A percentile compares a stretch with the other conserved stretches of the same genome.
Evolutionary conservation across 2,329 filamentous ascomycete genomes (phyloP).

Genomic region (Hyphodiscus sp.): DNA sequence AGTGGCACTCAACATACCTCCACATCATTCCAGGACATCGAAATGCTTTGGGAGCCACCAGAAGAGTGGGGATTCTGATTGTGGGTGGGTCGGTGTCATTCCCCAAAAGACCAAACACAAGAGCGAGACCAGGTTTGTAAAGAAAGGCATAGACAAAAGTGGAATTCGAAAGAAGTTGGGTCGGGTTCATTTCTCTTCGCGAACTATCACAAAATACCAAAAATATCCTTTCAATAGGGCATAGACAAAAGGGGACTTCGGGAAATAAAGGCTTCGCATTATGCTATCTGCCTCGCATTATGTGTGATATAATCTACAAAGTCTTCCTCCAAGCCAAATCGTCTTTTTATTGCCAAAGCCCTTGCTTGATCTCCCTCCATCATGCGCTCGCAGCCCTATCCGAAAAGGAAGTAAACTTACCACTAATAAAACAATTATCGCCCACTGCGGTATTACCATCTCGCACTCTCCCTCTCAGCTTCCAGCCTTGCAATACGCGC

Average conservation of each 20-base stretch:
- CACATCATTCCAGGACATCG: too few species aligned
- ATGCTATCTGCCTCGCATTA: neutral
- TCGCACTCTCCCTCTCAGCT: conserved; percentile 48
- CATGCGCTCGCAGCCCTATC: neutral
- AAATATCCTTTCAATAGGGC: neutral
- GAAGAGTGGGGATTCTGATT: too few species aligned
- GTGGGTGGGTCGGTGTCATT: too few species aligned
- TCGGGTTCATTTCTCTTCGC: neutral
- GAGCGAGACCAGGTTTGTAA: too few species aligned
- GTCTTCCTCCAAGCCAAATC: neutral
- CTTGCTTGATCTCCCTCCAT: neutral
- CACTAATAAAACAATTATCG: too few species aligned
- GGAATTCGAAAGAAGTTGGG: too few species aligned
- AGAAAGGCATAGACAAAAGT: too few species aligned
- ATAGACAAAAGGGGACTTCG: neutral
- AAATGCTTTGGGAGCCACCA: too few species aligned
- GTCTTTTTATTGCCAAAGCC: neutral
- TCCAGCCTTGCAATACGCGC: conserved; percentile 41
- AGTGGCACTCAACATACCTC: too few species aligned
- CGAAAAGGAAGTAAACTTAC: neutral
- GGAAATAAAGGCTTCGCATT: neutral
- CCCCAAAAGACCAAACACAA: too few species aligned
- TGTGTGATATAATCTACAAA: neutral
- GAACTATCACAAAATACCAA: too few species aligned
- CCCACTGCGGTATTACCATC: conserved; percentile 23